A percentile compares a stretch with the other conserved stretches of the same genome.
These are phyloP conservation scores for Passiflora organensis DNA, from an alignment of 345 rosid genomes.

Conservation along the genomic window DNA sequence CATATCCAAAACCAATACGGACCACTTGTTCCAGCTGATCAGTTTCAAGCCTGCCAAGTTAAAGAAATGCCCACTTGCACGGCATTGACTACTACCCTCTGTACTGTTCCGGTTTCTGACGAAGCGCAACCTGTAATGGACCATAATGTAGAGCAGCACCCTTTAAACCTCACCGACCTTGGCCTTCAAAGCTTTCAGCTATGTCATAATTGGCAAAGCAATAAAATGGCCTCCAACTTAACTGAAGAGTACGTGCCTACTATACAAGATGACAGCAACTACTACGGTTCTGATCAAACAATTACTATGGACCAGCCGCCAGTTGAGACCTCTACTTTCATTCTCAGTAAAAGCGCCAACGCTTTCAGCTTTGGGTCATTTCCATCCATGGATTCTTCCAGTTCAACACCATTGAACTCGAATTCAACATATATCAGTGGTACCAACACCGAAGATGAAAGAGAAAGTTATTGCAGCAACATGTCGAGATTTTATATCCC, in stretches of 20 bases:
- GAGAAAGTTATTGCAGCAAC: conserved; percentile 68
- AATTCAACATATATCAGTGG: conserved; percentile 46
- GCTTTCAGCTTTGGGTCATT: conserved; percentile 45
- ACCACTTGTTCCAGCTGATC: conserved; percentile 19
- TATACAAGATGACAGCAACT: conserved; percentile 3
- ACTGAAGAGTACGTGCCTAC: conserved; percentile 25
- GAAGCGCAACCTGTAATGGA: conserved; percentile 28
- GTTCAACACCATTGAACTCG: conserved; percentile 60
- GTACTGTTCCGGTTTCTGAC: conserved; percentile 22
- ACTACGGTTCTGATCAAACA: conserved; percentile 4
- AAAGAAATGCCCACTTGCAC: conserved; percentile 31
- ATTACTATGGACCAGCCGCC: conserved; percentile 35
- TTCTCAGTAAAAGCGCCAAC: conserved; percentile 26
- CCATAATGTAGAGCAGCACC: conserved; percentile 18
- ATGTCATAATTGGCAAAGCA: conserved; percentile 6
- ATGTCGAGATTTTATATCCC: conserved; percentile 54
- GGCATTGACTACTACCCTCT: too few relatives aligned
- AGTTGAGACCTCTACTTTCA: conserved; percentile 23
- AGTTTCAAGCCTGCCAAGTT: conserved; percentile 30
- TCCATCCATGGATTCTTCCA: conserved; percentile 55
- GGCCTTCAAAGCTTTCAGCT: background rate
- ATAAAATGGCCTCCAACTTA: conserved; percentile 20
- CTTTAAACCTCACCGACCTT: conserved; percentile 7
- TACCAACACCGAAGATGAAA: conserved; percentile 60
- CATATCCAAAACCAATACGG: conserved; percentile 21